Base-by-base conservation (phyloP, 306 rosid genomes). In the Glycine tomentella region DNA sequence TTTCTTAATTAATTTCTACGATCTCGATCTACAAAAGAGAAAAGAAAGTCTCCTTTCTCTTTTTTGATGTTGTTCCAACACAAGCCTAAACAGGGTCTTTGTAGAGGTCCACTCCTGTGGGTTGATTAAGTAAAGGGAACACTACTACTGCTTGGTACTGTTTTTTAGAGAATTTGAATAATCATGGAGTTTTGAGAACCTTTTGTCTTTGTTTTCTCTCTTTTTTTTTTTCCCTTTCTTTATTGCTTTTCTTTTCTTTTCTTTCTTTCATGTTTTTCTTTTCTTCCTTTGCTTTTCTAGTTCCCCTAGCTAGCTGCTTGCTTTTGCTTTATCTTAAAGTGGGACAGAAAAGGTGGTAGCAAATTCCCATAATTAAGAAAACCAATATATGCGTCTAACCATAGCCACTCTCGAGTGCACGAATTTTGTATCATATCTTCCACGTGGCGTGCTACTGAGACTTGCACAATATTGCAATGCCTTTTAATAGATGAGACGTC, bases 251-350 rank as follows among this genome's bases (percentile, higher is more conserved):
- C 78, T 75, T n/a, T n/a, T n/a, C n/a, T n/a, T n/a, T 84, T 79
- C 87, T 72, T 20, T 46, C 80, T 88, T 87, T 79, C 75, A 46
- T 84, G 79, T 83, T 82, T 84, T 87, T 76, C 77, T 76, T 87
- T 81, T 87, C 77, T n/a, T n/a, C n/a, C n/a, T 83, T 84, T 82
- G 82, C 85, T 83, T 83, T 65, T 65, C 49, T 65, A 83, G 80
- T 83, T 68, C 76, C 72, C 84, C 76, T 74, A 34, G 42, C 67
- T 61, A 82, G 83, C 77, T 85, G 83, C 77, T 85, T 59, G 84
- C 90, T 89, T 90, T 90, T 87, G 86, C 97, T 91, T 95, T 95
- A 72, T 88, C 94, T 88, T 91, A 95, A 92, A 93, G 97, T 85
- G 94, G 95, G 87, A 84, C 91, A 89, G 84, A 87, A 91, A 95